phyloP scores from a whole-genome alignment of 768 basidiomycete species.

The Suillus fuscotomentosus region DNA sequence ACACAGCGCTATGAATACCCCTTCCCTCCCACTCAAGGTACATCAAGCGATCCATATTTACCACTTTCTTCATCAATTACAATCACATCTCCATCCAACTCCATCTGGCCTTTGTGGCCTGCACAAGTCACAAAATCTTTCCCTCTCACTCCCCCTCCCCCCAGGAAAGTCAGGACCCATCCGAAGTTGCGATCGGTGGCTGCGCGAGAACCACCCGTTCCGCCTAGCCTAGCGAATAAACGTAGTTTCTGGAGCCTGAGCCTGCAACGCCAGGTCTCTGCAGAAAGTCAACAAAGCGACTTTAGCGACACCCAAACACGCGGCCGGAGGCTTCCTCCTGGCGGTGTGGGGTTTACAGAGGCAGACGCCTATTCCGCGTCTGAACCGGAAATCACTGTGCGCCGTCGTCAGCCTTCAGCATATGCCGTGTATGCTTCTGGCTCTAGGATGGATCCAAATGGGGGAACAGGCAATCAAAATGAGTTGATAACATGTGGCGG shows the following conservation, averaged over 20 bases:
- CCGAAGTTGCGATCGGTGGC: constrained; percentile 27
- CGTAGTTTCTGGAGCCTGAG: constrained; percentile 21
- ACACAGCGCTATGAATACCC: constrained; percentile 33
- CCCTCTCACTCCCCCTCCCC: constrained; percentile 28
- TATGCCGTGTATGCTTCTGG: background rate
- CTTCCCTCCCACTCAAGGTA: constrained; percentile 28
- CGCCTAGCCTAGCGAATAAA: constrained; percentile 29
- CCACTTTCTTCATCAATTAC: constrained; percentile 22
- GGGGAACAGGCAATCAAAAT: background rate
- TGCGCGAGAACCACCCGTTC: constrained; percentile 30
- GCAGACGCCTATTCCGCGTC: background rate
- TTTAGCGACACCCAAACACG: constrained; percentile 16
- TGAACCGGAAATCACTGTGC: background rate
- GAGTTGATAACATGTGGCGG: background rate
- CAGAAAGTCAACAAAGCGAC: constrained; percentile 30
- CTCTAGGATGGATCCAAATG: background rate
- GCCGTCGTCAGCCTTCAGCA: background rate
- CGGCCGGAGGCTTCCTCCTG: constrained; percentile 11
- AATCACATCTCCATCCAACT: constrained; percentile 20
- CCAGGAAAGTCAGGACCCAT: constrained; percentile 24
- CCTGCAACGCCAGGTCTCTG: constrained; percentile 24
- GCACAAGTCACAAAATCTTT: constrained; percentile 29
- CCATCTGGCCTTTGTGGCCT: constrained; percentile 25
- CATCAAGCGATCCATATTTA: constrained; percentile 25
- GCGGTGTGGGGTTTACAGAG: constrained; percentile 5